Conservation (phyloP, 306 rosid genomes). For the Cucumis cinereus region DNA sequence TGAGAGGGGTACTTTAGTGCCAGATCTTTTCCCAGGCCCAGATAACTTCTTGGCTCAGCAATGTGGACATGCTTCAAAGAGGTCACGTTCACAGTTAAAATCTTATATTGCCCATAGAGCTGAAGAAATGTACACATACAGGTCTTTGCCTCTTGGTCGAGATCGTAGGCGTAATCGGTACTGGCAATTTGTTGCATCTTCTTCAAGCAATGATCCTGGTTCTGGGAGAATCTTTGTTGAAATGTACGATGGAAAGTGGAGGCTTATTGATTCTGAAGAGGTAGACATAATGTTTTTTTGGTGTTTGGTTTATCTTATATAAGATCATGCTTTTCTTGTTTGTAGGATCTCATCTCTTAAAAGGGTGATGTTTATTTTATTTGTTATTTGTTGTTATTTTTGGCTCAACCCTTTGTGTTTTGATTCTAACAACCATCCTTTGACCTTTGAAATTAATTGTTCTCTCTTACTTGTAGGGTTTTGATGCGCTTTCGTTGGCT, state of each 20-base stretch:
- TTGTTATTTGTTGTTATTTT: too few relatives aligned
- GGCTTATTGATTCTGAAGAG: conserved; percentile 91
- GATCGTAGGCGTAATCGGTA: conserved; percentile 93
- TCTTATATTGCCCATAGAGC: conserved; percentile 83
- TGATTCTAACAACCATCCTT: not conserved
- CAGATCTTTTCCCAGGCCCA: conserved; percentile 47
- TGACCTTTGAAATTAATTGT: conserved; percentile 9
- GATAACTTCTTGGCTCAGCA: conserved; percentile 61
- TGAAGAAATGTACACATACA: conserved; percentile 89
- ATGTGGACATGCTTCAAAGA: conserved; percentile 67
- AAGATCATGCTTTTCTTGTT: not conserved
- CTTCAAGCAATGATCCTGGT: conserved; percentile 94
- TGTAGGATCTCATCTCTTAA: not conserved
- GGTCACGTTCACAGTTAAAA: conserved; percentile 89
- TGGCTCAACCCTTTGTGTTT: not conserved
- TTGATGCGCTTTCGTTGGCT: conserved; percentile 62
- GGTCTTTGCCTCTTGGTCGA: conserved; percentile 98
- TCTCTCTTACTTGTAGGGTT: conserved; percentile 43
- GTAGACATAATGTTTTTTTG: conserved; percentile 22
- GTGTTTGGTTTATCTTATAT: not conserved
- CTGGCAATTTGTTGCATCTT: conserved; percentile 94
- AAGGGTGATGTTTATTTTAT: not conserved
- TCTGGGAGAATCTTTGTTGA: conserved; percentile 91
- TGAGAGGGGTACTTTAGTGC: conserved; percentile 41
- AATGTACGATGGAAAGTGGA: conserved; percentile 73